Percentiles rank a stretch among this genome's conserved stretches.
phyloP scores from a whole-genome alignment of 164 flowering plant genomes.

The Sedum album region DNA sequence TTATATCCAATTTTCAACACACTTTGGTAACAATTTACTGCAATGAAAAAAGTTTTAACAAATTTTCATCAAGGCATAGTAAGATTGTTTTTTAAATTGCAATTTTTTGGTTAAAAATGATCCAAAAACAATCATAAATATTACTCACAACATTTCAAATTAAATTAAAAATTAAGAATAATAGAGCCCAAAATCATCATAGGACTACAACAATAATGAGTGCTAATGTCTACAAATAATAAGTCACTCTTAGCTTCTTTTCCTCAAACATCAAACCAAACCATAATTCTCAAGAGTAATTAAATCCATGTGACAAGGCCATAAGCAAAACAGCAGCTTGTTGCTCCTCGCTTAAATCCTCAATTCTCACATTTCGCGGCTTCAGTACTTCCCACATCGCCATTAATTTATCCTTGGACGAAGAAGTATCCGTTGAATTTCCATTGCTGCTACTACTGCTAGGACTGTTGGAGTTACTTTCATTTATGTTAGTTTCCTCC shows the following conservation, averaged over 20 bases:
- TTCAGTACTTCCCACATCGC: neutral
- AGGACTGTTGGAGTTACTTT: neutral
- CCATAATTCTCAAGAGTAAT: neutral
- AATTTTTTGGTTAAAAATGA: no score
- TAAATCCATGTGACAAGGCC: neutral
- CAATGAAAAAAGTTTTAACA: no score
- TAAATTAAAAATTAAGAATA: neutral
- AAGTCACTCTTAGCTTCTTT: neutral
- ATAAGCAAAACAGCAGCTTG: slow-evolving; percentile 2
- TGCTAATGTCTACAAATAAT: neutral
- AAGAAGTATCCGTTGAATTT: neutral
- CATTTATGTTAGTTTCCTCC: neutral
- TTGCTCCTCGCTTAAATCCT: neutral
- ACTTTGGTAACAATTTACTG: no score
- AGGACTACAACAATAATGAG: neutral
- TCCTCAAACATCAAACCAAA: neutral
- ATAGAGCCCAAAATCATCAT: neutral
- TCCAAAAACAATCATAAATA: neutral
- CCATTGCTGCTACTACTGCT: neutral
- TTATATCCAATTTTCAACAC: no score
- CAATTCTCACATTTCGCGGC: neutral
- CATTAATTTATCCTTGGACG: neutral
- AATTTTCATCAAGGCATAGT: no score
- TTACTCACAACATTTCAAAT: neutral
- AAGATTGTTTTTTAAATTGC: no score